Evolutionary conservation across 441 rosid genomes (phyloP).

Genomic region (Aleurites moluccanus): DNA sequence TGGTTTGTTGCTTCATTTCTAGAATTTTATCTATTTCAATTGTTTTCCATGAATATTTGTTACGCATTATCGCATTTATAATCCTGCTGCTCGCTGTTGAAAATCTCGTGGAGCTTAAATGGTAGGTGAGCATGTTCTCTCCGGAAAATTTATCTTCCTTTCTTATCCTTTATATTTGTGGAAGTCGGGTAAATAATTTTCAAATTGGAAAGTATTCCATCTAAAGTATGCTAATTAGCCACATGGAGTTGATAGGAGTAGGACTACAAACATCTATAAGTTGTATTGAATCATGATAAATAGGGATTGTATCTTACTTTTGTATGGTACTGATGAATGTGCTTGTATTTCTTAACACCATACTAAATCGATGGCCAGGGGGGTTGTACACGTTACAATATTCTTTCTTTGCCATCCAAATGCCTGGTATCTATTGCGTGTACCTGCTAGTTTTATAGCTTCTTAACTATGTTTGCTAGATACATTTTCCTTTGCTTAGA

Average conservation of each 20-base stretch:
- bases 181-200: neutral
- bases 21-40: neutral
- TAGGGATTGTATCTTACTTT: neutral
- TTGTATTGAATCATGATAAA: neutral
- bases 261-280: neutral
- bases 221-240: neutral
- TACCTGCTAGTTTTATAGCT: neutral
- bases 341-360: neutral
- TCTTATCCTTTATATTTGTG: neutral
- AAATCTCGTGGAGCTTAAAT: neutral
- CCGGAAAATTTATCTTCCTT: neutral
- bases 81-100: neutral
- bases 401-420: neutral
- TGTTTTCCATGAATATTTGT: neutral
- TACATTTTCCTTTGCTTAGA: neutral
- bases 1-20: slow-evolving; percentile 5
- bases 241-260: neutral
- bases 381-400: no score
- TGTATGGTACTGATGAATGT: neutral
- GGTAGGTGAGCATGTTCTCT: neutral
- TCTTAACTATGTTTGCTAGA: neutral
- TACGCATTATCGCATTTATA: neutral
- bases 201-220: no score
- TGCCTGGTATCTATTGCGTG: neutral
- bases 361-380: neutral